Evolutionary conservation across 495 filamentous ascomycete genomes (phyloP), one percentile per base, ranked within the genome.

Genomic region (Trichoderma asperelloides): DNA sequence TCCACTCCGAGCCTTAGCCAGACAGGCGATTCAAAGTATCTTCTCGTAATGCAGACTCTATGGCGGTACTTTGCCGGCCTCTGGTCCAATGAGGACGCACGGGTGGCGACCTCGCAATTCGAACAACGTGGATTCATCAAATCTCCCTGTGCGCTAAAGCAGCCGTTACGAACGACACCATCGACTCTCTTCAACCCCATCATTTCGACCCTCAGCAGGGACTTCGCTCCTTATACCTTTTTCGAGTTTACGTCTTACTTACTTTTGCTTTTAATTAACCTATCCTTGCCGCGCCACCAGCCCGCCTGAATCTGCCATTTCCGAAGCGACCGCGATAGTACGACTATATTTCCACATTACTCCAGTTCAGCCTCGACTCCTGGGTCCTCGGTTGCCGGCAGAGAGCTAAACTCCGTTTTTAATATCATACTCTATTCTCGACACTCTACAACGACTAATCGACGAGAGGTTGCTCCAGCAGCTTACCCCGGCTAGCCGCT

Each of bases 61-160:
- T 23, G n/a, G 0, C 9, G 47, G 8, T 51, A 51, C 47, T 51
- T 51, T 18, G 47, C 6, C 47, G 18, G n/a, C 21, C 21, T 37
- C 11, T 12, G n/a, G 55, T 60, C 25, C 23, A 28, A 12, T 15
- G 12, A 27, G 11, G 4, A 6, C 11, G 23, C 55, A 60, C 55
- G 55, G 30, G 55, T 60, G 55, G 55, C 55, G 13, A 37, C 23
- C 55, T 60, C 6, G 13, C 25, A 60, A 18, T 30, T 8, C 23
- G 55, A 60, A 30, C 55, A 60, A 60, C 55, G 55, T 60, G 55
- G 55, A 60, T 60, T 60, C 55, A 60, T 60, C 55, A 60, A 60
- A 60, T 30, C 27, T 30, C 55, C 55, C 55, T 60, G 27, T 37
- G 16, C 55, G 55, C 55, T 28, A 30, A 6, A 60, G 55, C 55